Evolutionary conservation across 352 stramenopile species (phyloP).

Genomic region (Phytophthora pisi): DNA sequence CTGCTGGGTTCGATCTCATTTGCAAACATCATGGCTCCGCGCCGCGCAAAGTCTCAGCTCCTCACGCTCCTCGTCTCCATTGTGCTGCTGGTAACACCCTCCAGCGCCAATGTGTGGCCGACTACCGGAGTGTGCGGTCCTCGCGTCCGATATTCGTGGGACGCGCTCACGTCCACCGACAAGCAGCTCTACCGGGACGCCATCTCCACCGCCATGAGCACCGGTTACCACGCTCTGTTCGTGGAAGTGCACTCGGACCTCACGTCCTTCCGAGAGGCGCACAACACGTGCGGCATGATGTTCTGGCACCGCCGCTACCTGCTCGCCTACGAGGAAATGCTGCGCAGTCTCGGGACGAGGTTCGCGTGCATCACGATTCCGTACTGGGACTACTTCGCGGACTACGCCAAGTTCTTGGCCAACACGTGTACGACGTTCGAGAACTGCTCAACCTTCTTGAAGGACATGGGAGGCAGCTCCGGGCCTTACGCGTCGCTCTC

Average conservation of each 20-base stretch:
- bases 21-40: slow-evolving; percentile 31
- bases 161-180: slow-evolving; percentile 40
- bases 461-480: slow-evolving; percentile 64
- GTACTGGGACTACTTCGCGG: slow-evolving; percentile 81
- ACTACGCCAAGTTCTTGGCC: slow-evolving; percentile 53
- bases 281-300: slow-evolving; percentile 59
- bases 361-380: slow-evolving; percentile 77
- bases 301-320: slow-evolving; percentile 44
- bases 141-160: slow-evolving; percentile 61
- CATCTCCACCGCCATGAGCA: slow-evolving; percentile 56
- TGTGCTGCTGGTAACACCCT: slow-evolving; percentile 18
- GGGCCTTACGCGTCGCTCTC: slow-evolving; percentile 14
- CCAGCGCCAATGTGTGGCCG: slow-evolving; percentile 20
- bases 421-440: slow-evolving; percentile 50
- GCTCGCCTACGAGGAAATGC: slow-evolving; percentile 68
- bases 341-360: slow-evolving; percentile 59
- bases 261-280: slow-evolving; percentile 42
- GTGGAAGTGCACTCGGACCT: slow-evolving; percentile 57
- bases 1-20: slow-evolving; percentile 20
- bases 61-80: slow-evolving; percentile 24
- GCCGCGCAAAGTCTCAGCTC: slow-evolving; percentile 23
- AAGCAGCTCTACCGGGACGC: slow-evolving; percentile 73
- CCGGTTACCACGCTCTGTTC: slow-evolving; percentile 62
- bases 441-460: slow-evolving; percentile 66
- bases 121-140: slow-evolving; percentile 43